Evolutionary conservation across 2,329 filamentous ascomycete genomes (phyloP), one percentile per base, ranked within the genome.

Genomic region (Chaetoscypha palmicola): DNA sequence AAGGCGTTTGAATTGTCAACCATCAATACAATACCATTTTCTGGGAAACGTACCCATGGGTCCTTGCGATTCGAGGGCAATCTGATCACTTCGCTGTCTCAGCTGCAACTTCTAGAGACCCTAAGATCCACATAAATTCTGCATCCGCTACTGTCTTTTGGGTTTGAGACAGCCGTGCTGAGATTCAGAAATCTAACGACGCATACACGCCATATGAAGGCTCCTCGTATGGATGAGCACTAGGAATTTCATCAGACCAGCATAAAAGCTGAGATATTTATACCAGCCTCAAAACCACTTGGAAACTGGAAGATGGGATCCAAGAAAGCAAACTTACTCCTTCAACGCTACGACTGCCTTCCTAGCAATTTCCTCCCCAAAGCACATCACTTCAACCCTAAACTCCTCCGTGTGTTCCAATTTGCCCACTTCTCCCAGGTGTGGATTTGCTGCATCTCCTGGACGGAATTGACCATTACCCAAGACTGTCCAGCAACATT

Each of bases 401-500:
- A 74, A 68, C 61, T 86, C 82, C 3, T 73, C 68, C 0, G 77
- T 68, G 46, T 76, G 60, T 61, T 85, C 79, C 1, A 85, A 55
- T 31, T 66, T 60, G 0, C 79, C 79, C 1, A 70, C 64, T 8
- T 64, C 63, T 0, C 82, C 83, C 49, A 85, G 77, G 55, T 77
- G 65, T 2, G 82, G 82, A 37, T 79, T 80, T 1, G 82, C 79
- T 0, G 66, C 60, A 43, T 70, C 68, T 0, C 76, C 77, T 0
- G 81, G 81, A 0, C 76, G 72, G 61, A 86, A 87, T 56, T 86
- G 81, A 0, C 79, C 80, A 0, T 67, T 76, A 3, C 82, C 83
- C 3, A 63, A 50, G 0, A 65, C 62, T 2, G 66, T 64, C 66
- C 68, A 80, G 60, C 70, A 71, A 58, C 67, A 72, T 52, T 79